A percentile compares a stretch with the other conserved stretches of the same genome.
phyloP scores from a whole-genome alignment of 257 asterid species.

The Solanum habrochaites region DNA sequence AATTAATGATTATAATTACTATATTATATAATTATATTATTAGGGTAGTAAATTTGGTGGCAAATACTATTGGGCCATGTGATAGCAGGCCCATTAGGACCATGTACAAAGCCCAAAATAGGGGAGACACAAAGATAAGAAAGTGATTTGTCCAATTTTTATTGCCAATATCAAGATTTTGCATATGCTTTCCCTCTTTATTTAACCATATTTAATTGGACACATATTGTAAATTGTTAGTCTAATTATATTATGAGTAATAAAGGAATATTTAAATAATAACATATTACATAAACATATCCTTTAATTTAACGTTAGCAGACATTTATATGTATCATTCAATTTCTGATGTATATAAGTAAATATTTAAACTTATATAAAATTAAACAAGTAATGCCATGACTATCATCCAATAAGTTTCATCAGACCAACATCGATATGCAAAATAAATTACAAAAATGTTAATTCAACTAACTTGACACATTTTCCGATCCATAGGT shows the following conservation, averaged over 20 bases:
- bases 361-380: neutral
- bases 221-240: neutral
- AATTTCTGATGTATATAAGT: neutral
- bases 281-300: neutral
- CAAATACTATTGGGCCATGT: neutral
- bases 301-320: neutral
- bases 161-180: neutral
- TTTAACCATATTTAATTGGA: neutral
- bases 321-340: neutral
- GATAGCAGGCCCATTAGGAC: neutral
- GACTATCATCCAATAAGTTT: neutral
- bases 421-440: neutral
- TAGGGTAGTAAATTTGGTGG: neutral
- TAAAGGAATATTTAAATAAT: neutral
- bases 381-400: rapidly evolving
- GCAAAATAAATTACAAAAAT: no score
- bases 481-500: rapidly evolving
- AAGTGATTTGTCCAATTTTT: neutral
- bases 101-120: neutral
- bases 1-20: no score
- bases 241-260: neutral
- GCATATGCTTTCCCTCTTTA: neutral
- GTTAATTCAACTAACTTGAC: no score
- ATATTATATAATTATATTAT: neutral
- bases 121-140: neutral